Evolutionary conservation across 1,139 yeast species (phyloP), one percentile per base, ranked within the genome.

Genomic region (Arxiozyma slooffiae): DNA sequence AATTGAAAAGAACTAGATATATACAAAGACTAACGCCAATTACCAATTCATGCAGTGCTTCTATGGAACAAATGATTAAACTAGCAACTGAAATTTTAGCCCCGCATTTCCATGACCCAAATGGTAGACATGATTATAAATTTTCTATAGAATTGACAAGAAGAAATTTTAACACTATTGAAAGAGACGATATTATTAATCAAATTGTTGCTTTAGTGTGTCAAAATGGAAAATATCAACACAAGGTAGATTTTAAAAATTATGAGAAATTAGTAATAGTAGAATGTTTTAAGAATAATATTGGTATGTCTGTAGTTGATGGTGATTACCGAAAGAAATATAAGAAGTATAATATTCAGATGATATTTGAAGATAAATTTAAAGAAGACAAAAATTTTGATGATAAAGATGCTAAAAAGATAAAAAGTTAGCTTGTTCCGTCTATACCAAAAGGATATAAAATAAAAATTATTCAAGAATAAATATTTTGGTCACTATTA

Each of bases 21-120:
- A 78, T 94, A 1, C 95, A 86, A 62, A 79, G 88, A 59, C 67
- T 92, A 52, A 79, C 92, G 0, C 97, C 98, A 0, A 78, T 94
- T 9, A 80, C 86, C 6, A 71, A 69, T 54, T 86, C 97, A 0
- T 85, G 85, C 45, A 77, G 84, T 48, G 87, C 96, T 0, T 77
- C 82, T 1, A 67, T 79, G 54, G 85, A 80, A 18, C 95, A 87
- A 57, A 69, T 90, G 42, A 71, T 68, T 48, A 77, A 79, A 58
- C 65, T 86, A 48, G 77, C 85, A 16, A 69, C 71, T 43, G 69
- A 71, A 51, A 83, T 87, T 6, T 67, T 86, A 53, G 73, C 69
- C 30, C 86, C 87, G 0, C 87, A 82, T 65, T 86, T 87, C 66
- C 90, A 85, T 61, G 74, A 70, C 18, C 68, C 68, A 42, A 72